Evolutionary conservation across 2,329 filamentous ascomycete species (phyloP).

Genomic region (Pyricularia sp.): DNA sequence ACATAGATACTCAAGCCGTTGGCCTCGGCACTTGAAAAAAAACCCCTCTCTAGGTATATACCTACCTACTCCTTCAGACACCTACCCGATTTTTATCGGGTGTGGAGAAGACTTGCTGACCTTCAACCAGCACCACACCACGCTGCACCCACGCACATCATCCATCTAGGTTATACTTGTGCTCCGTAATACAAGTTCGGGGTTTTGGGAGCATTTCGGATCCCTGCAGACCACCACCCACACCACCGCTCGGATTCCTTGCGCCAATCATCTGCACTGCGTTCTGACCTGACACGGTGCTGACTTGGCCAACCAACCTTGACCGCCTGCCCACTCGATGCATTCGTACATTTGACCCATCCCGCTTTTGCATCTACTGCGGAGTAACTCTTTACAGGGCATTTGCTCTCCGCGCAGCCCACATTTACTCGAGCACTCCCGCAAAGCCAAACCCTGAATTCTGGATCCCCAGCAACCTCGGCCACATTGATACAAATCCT

Average conservation of each 20-base stretch:
- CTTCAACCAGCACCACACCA: not conserved
- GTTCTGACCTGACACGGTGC: not conserved
- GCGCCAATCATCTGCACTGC: slow-evolving; percentile 1
- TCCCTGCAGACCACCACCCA: not conserved
- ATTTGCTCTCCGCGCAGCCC: not conserved
- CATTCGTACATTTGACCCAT: not conserved
- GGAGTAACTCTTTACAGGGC: slow-evolving; percentile 1
- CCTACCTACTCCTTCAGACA: not conserved
- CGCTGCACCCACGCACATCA: not conserved
- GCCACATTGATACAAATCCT: not conserved
- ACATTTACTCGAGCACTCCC: not conserved
- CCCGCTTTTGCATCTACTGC: not conserved
- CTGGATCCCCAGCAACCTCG: not conserved
- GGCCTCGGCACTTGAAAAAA: not conserved
- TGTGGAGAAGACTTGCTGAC: not conserved
- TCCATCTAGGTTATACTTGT: not conserved
- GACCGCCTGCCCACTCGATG: not conserved
- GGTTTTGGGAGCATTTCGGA: not conserved
- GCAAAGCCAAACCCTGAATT: slow-evolving; percentile 1
- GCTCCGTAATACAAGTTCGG: not conserved
- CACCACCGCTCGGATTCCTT: slow-evolving; percentile 5
- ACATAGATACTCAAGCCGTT: not conserved
- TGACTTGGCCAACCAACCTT: not conserved
- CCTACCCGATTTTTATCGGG: not conserved
- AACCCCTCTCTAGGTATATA: not conserved